Base-by-base conservation (phyloP, 495 filamentous ascomycete species). In the Trichoderma orchidacearum region DNA sequence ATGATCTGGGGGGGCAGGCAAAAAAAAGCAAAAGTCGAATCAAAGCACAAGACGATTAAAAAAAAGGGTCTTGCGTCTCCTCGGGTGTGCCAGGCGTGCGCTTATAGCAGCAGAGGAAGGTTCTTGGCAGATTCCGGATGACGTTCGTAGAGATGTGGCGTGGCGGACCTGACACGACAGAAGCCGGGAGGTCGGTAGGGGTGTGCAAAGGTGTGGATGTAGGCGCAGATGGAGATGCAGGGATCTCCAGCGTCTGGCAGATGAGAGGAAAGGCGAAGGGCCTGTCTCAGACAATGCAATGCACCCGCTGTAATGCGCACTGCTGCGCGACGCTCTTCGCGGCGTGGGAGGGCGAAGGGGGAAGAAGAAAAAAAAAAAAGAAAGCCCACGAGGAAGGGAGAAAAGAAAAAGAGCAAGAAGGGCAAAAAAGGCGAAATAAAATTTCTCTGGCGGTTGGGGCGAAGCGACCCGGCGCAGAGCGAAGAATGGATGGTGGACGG, bases 71-170 rank as follows among this genome's bases (percentile, higher is more conserved):
- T 11, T 7, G 6, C 5, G 41, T n/a, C n/a, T n/a, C n/a, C n/a
- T n/a, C n/a, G n/a, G n/a, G n/a, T n/a, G n/a, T n/a, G n/a, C n/a
- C n/a, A n/a, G 41, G 41, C 3, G 41, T 48, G 41, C 21, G 41
- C 11, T 27, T 48, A 48, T 48, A 25, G 21, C 3, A 48, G 41
- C 41, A 48, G 41, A 48, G 41, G 41, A 48, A 23, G 12, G 18
- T 48, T 48, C 41, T 48, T 48, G 41, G 41, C 41, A 48, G 41
- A 48, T 48, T 48, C 41, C 41, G 41, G 41, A 48, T 48, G 41
- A 48, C 41, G 41, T 48, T 23, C 41, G 41, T 48, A 18, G 18
- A 48, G 41, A 48, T 48, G 41, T 48, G 41, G 41, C 41, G 41
- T 48, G 41, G 41, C 41, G 41, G 41, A 48, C 41, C 41, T 48